Evolutionary conservation across 1,284 basidiomycete genomes (phyloP), one percentile per base, ranked within the genome.

Genomic region (Austroboletus olivaceoglutinosus): DNA sequence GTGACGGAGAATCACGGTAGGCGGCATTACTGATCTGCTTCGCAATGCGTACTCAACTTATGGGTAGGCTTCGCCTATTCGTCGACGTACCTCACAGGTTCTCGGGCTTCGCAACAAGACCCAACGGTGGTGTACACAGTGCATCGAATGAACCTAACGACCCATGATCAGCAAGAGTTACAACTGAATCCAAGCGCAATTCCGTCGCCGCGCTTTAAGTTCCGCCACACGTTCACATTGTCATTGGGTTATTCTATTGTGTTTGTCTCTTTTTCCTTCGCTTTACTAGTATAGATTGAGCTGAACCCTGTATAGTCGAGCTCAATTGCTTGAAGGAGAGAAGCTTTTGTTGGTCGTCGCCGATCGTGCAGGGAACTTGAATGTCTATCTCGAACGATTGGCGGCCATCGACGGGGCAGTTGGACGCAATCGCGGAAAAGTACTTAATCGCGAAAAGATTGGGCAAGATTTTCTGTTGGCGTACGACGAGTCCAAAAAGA

Each of bases 401-500:
- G 33, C 44, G 2, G 52, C 25, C 5, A 63, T 82, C 6, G 65
- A 68, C 0, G 47, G 57, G 2, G 71, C 73, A 0, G 58, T 76
- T n/a, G 23, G 39, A 1, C 59, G 53, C 5, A 39, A 56, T 2
- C 45, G 51, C 0, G 66, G 65, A 37, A 76, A 75, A 50, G 27
- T 16, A 0, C 59, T 82, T 10, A 64, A 74, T 41, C 70, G 68
- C 9, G 73, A 75, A 49, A 78, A 75, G 54, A 69, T 80, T 3
- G 81, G 78, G 0, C 58, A 65, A 1, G 59, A 75, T 8, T 68
- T 73, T 36, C 15, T 76, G 5, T 46, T 82, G 3, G 68, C 80
- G 0, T 81, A 73, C 48, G 77, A 83, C 37, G 81, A 83, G 56
- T 58, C 59, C 8, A 78, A 75, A 54, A 72, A 73, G 0, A 71